Base-by-base conservation (phyloP, 306 rosid species). In the Hippophae gyantsensis region DNA sequence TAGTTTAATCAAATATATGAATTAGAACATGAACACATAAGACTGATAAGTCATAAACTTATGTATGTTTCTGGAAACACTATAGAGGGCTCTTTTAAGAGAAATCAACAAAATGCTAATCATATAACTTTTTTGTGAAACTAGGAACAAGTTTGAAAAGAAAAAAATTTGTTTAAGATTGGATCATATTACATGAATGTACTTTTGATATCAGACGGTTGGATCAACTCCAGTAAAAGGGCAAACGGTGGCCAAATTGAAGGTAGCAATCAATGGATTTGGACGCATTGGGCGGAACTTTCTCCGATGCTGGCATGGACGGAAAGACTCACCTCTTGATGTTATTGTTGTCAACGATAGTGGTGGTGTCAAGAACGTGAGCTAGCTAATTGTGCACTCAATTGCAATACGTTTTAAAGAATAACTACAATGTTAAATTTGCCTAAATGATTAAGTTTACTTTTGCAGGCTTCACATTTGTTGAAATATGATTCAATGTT, bases 291-390 rank as follows among this genome's bases (percentile, higher is more conserved):
- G 99, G 58, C 79, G 99, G 65, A 93, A 93, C 78, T 93, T 93
- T 65, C 94, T 93, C 11, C 84, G 99, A 52, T 93, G 99, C 84
- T 93, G 99, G 99, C 99, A 93, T 48, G 99, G 95, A 26, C 71
- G 99, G 61, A 82, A 86, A 69, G 72, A 93, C 78, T 88, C 99
- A 1, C 99, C 97, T 58, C 94, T 93, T 7, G 99, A 93, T 2
- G 97, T 93, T 9, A 4, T 93, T 43, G 90, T 88, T 49, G 95
- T 93, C 79, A 93, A 32, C 38, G 38, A 32, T 3, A 32, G 38
- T 32, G 38, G 38, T 32, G 38, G 38, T 32, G 38, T 32, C 38
- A 32, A 32, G 38, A 32, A 32, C 38, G 38, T 32, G 38, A 32
- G 38, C 1, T 4, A 32, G 26, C 54, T 46, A 26, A 23, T 32